A percentile compares a stretch with the other conserved stretches of the same genome.
Evolutionary conservation across 2,329 filamentous ascomycete genomes (phyloP).

Genomic region (Pyrenophora tritici-repentis): DNA sequence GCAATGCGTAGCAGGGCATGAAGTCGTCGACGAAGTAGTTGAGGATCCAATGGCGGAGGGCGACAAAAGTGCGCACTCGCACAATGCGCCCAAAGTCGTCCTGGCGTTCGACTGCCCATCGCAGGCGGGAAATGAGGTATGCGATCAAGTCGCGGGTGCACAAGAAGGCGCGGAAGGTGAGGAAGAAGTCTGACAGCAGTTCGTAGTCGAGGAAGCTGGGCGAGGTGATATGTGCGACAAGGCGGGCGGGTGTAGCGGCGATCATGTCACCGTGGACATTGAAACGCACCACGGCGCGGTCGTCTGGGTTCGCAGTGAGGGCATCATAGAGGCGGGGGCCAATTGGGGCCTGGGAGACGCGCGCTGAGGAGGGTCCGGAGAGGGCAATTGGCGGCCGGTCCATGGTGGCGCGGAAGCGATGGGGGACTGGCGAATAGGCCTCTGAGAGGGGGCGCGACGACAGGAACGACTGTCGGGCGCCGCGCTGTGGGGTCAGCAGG

Average conservation of each 20-base stretch:
- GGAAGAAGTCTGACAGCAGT: slow-evolving; percentile 94
- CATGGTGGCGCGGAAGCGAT: slow-evolving; percentile 44
- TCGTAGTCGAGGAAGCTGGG: slow-evolving; percentile 96
- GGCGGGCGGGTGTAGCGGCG: slow-evolving; percentile 85
- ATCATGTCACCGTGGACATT: slow-evolving; percentile 75
- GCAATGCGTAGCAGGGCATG: slow-evolving; percentile 73
- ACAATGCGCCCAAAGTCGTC: slow-evolving; percentile 91
- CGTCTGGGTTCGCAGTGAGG: slow-evolving; percentile 80
- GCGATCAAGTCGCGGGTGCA: slow-evolving; percentile 75
- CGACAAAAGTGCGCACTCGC: slow-evolving; percentile 93
- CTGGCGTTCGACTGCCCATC: slow-evolving; percentile 80
- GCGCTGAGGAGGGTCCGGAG: slow-evolving; percentile 42
- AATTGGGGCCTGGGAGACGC: slow-evolving; percentile 45
- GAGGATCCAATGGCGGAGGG: slow-evolving; percentile 93
- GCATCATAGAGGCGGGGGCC: slow-evolving; percentile 78
- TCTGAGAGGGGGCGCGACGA: slow-evolving; percentile 46
- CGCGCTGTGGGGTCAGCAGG: slow-evolving; percentile 51
- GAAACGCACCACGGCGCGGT: slow-evolving; percentile 81
- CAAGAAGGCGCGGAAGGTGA: slow-evolving; percentile 90
- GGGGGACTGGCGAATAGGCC: slow-evolving; percentile 42
- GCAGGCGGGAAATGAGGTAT: slow-evolving; percentile 81
- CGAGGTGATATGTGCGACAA: slow-evolving; percentile 96
- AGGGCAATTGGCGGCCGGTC: slow-evolving; percentile 41
- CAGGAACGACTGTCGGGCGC: slow-evolving; percentile 39
- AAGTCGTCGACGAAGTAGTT: slow-evolving; percentile 99